phyloP scores from a whole-genome alignment of 495 filamentous ascomycete genomes.

The Haplographium delicatum region DNA sequence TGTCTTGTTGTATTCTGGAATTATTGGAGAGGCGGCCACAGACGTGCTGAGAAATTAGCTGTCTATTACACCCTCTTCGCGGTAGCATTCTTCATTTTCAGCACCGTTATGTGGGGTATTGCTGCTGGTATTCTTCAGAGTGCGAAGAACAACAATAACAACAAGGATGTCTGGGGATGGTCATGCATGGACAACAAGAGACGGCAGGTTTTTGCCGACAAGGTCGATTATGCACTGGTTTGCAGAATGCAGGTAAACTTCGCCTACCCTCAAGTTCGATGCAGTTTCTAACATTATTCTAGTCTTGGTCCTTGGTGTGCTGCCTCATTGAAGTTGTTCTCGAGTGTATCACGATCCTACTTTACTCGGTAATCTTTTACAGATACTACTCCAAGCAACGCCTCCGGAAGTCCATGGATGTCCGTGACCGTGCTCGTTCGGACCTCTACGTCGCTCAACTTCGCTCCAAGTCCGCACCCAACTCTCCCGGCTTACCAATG shows the following conservation, averaged over 20 bases:
- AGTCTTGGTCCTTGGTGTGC: conserved; percentile 96
- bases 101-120: conserved; percentile 86
- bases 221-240: conserved; percentile 85
- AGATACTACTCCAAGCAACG: conserved; percentile 92
- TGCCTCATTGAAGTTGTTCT: conserved; percentile 95
- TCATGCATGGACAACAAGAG: conserved; percentile 84
- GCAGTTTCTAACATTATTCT: conserved; percentile 25
- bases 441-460: conserved; percentile 96
- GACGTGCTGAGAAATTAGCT: conserved; percentile 82
- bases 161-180: conserved; percentile 96
- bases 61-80: conserved; percentile 93
- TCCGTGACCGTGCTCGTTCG: conserved; percentile 86
- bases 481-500: conserved; percentile 74
- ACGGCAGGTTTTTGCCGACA: conserved; percentile 62
- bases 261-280: neutral
- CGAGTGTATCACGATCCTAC: conserved; percentile 81
- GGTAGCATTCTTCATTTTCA: conserved; percentile 89
- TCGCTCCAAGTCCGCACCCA: conserved; percentile 84
- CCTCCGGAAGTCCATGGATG: conserved; percentile 92
- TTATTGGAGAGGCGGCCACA: conserved; percentile 86
- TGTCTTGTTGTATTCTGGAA: conserved; percentile 77
- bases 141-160: conserved; percentile 61
- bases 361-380: conserved; percentile 94
- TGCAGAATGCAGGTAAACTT: conserved; percentile 84
- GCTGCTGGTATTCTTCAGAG: conserved; percentile 80